Percentiles rank a stretch among this genome's conserved stretches.
Evolutionary conservation across 2,329 filamentous ascomycete species (phyloP).

Genomic region (Xenoacremonium recifei): DNA sequence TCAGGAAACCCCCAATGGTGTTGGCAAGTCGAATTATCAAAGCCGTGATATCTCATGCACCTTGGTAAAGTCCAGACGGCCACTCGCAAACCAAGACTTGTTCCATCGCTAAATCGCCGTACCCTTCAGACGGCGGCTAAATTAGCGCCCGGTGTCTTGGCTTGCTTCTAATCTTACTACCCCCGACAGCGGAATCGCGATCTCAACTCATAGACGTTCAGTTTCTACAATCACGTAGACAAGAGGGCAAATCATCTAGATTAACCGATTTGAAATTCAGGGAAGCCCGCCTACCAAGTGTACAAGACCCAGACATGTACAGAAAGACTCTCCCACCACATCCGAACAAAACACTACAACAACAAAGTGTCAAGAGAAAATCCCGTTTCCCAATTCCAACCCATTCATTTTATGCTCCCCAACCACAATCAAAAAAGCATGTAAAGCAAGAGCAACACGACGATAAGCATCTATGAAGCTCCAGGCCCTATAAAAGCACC

Average conservation of each 20-base stretch:
- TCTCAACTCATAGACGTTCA: neutral
- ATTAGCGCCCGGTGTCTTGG: conserved; percentile 11
- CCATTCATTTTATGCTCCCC: conserved; percentile 8
- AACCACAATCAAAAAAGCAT: conserved; percentile 3
- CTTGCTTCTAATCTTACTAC: conserved; percentile 1
- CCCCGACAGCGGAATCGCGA: neutral
- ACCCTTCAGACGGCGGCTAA: conserved; percentile 10
- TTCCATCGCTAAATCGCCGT: too few species aligned
- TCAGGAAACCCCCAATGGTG: too few species aligned
- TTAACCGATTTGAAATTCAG: neutral
- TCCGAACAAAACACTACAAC: conserved; percentile 6
- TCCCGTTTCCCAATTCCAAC: conserved; percentile 4
- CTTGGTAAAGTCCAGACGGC: too few species aligned
- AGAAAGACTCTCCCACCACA: neutral
- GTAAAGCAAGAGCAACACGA: too few species aligned
- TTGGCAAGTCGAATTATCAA: too few species aligned
- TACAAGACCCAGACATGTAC: conserved; percentile 8
- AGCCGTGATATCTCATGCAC: too few species aligned
- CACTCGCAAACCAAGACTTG: neutral
- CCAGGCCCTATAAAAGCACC: conserved; percentile 18
- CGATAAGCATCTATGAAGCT: conserved; percentile 12
- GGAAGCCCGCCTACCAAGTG: conserved; percentile 3
- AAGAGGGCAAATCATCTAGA: neutral
- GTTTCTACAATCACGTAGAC: neutral
- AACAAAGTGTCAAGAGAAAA: conserved; percentile 1